These are phyloP conservation scores for Phytopythium ostracodes DNA, from an alignment of 352 stramenopile genomes.

Conservation along the genomic window DNA sequence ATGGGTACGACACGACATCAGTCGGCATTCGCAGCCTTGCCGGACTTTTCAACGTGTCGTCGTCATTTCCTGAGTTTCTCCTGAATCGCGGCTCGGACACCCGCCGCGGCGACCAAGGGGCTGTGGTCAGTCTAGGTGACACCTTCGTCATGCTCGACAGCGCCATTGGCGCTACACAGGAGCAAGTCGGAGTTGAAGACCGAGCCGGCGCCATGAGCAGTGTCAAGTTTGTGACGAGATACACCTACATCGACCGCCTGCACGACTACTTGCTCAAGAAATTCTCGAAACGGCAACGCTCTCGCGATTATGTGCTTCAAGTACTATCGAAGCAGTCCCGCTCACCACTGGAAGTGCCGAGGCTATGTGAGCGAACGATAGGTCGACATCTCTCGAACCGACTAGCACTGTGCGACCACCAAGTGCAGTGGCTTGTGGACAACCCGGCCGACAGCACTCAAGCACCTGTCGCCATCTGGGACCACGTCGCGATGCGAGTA, in stretches of 20 bases:
- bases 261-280: background rate
- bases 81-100: conserved; percentile 15
- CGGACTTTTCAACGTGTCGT: conserved; percentile 19
- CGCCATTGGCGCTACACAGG: conserved; percentile 9
- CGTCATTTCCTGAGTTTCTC: conserved; percentile 22
- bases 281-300: background rate
- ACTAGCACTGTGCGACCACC: conserved; percentile 22
- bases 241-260: background rate
- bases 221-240: background rate
- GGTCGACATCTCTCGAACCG: background rate
- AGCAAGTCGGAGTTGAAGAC: background rate
- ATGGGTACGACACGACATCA: conserved; percentile 34
- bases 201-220: background rate
- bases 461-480: conserved; percentile 19
- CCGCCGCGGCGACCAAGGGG: conserved; percentile 2
- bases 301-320: background rate
- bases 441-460: conserved; percentile 10
- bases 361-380: conserved; percentile 4
- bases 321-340: background rate
- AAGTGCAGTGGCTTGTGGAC: conserved; percentile 14
- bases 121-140: conserved; percentile 15
- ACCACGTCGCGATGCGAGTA: conserved; percentile 23
- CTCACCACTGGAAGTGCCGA: background rate
- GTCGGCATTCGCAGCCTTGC: conserved; percentile 22
- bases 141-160: conserved; percentile 37